Evolutionary conservation across 306 rosid genomes (phyloP), one percentile per base, ranked within the genome.

Genomic region (Vigna radiata): DNA sequence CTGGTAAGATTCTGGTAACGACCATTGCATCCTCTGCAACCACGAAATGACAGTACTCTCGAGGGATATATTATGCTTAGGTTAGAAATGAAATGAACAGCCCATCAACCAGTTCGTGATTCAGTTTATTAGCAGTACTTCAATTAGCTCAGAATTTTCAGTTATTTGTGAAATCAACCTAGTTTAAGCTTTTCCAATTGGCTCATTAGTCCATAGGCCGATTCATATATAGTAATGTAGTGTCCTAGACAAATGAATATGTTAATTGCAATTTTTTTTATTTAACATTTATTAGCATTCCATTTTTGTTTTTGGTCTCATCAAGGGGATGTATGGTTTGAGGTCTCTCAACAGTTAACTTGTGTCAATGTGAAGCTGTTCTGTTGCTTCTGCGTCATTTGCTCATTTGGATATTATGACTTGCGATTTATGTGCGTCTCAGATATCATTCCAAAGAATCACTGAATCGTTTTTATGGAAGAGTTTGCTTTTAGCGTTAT

Each of bases 51-150:
- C 4, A n/a, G 43, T 17, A 44, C 27, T 15, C 19, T 68, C 46
- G 53, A 76, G 19, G 47, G 68, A 29, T 60, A 60, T 27, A 31
- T 60, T 29, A 0, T 61, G 46, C 68, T 60, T 61, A 61, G 46
- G 19, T 61, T 33, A 2, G 41, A 58, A 58, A 58, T 58, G 3
- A 58, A 0, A 16, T 59, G 18, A 59, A 29, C 65, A 59, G 18
- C 41, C 1, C 18, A 27, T 59, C 39, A 27, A 4, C 18, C 16
- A 27, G 1, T 58, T 23, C 8, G n/a, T 58, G 63, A 58, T 7
- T 25, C 37, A 25, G 17, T 59, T 59, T 59, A 59, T 59, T 59
- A 25, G 6, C 65, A 59, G 39, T 60, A 0, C 33, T 29, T 27
- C 68, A 29, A 61, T 61, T 61, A 61, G 13, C 62, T 36, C 27